phyloP scores from a whole-genome alignment of 768 basidiomycete genomes.

The Lepiota brunneoincarnata region DNA sequence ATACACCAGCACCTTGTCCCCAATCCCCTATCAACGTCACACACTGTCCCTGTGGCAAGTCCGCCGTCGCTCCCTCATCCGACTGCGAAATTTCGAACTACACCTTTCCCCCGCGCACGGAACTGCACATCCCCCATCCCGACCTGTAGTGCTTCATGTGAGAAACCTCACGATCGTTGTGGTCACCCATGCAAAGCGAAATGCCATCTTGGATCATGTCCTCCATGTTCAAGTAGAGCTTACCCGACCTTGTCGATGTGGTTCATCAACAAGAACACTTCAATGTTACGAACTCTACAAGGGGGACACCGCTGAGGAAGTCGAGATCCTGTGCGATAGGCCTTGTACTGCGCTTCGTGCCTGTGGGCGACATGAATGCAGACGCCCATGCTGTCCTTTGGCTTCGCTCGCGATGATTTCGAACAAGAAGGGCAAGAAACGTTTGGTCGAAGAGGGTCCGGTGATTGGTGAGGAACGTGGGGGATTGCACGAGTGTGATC shows the following conservation, averaged over 20 bases:
- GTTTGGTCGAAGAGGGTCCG: constrained; percentile 24
- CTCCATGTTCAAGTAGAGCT: constrained; percentile 72
- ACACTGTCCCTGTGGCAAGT: constrained; percentile 83
- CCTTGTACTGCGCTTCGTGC: constrained; percentile 74
- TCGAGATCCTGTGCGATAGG: constrained; percentile 75
- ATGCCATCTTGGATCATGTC: constrained; percentile 82
- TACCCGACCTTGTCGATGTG: constrained; percentile 84
- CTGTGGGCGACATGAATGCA: constrained; percentile 88
- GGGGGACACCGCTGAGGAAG: constrained; percentile 31
- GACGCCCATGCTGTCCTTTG: constrained; percentile 85
- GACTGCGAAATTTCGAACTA: constrained; percentile 23
- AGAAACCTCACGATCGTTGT: constrained; percentile 61
- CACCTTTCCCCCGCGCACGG: constrained; percentile 39
- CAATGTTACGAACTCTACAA: constrained; percentile 50
- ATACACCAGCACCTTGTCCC: constrained; percentile 61
- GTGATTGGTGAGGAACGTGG: constrained; percentile 56
- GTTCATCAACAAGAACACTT: constrained; percentile 54
- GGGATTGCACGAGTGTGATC: constrained; percentile 81
- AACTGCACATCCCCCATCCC: constrained; percentile 78
- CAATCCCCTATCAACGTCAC: constrained; percentile 63
- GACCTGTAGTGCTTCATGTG: constrained; percentile 70
- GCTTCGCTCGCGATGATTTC: constrained; percentile 50
- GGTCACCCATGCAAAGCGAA: constrained; percentile 64
- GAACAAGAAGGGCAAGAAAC: constrained; percentile 62
- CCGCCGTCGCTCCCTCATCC: constrained; percentile 39